Base-by-base conservation (phyloP, 768 basidiomycete genomes). In the Russula sp. region DNA sequence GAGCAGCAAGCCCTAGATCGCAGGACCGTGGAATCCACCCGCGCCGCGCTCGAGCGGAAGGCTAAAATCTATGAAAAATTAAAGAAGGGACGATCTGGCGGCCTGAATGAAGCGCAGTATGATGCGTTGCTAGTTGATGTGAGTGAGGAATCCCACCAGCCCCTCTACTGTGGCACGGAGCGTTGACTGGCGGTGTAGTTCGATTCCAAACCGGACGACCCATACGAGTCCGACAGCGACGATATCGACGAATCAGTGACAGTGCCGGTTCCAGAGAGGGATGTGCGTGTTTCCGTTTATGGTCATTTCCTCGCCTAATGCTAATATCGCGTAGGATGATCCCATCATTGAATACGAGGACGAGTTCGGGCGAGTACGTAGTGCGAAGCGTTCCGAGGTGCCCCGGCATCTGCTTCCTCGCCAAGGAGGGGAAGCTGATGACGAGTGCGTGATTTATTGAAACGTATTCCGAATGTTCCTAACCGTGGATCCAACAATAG, bases 321-420 rank as follows among this genome's bases (percentile, higher is more conserved):
- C 14, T 51, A 32, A 58, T 9, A 14, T 20, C 29, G 2, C 55
- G 1, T 59, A 90, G 84, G 79, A 84, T 59, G 90, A 93, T 66
- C 89, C 90, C 11, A 74, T 92, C 35, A 78, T 93, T 6, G 92
- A 93, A 71, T 93, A 92, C 61, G 84, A 87, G 69, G 92, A 94
- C 65, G 92, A 93, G 69, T 91, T 90, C 69, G 91, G 91, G 39
- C 83, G 92, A n/a, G 67, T 83, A 42, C 77, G 90, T 61, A 88
- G 81, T 0, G 83, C 81, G 18, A 79, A 78, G 54, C 80, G 81
- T 10, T 93, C 91, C 13, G 88, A 93, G 68, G 81, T 93, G 0
- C 91, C 92, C 43, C 79, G 88, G 39, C 75, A 88, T 61, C 74
- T 90, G 9, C 69, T 82, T 6, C 76, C 76, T 9, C 69, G 35